Percentiles rank a stretch among this genome's conserved stretches.
Conservation (phyloP, 176 grass and related monocot genomes). For the Musa troglodytarum region DNA sequence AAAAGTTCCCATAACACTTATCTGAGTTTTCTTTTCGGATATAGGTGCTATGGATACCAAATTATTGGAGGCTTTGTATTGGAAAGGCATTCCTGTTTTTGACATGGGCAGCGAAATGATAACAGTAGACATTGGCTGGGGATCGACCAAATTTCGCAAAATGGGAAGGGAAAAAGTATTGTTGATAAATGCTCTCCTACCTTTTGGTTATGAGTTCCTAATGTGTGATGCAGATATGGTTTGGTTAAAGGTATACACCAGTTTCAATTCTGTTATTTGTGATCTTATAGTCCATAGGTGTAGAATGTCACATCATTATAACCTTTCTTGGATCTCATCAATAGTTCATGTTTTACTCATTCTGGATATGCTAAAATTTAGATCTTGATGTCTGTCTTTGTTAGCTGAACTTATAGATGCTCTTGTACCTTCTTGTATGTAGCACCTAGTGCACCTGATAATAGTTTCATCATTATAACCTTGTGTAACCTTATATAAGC, state of each 20-base stretch:
- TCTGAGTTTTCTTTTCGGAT: background rate
- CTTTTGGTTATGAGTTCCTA: conserved; percentile 76
- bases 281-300: background rate
- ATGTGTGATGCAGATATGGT: conserved; percentile 98
- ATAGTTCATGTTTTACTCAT: too few species aligned
- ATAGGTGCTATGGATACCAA: conserved; percentile 76
- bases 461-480: too few species aligned
- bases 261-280: background rate
- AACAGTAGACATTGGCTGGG: conserved; percentile 78
- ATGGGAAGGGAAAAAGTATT: conserved; percentile 95
- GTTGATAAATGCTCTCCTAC: conserved; percentile 76
- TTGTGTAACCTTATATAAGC: too few species aligned
- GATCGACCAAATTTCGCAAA: conserved; percentile 76
- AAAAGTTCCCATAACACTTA: background rate
- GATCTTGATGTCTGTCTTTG: too few species aligned
- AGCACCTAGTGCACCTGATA: too few species aligned
- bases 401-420: too few species aligned
- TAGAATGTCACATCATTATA: background rate
- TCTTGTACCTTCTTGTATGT: too few species aligned
- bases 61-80: conserved; percentile 69
- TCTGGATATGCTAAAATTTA: too few species aligned
- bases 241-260: conserved; percentile 53
- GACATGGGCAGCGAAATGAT: conserved; percentile 84
- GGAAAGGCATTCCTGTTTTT: conserved; percentile 64
- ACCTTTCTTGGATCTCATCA: too few species aligned